Conservation (phyloP, 345 rosid species). For the Eucalyptus paniculata region DNA sequence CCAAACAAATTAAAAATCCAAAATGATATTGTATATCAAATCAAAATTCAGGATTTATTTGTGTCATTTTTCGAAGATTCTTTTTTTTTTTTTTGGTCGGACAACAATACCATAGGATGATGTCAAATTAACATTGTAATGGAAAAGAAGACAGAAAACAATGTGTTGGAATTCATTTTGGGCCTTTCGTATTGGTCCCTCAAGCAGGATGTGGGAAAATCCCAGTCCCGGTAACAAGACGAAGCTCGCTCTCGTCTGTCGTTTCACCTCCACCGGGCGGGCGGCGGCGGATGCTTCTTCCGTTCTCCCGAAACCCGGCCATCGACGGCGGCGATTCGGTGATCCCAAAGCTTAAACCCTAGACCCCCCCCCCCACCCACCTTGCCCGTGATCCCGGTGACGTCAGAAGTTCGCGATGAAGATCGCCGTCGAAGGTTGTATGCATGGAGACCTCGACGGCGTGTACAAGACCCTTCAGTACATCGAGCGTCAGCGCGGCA, state of each 20-base stretch:
- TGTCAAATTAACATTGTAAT: not conserved
- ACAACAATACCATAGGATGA: not conserved
- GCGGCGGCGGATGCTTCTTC: not conserved
- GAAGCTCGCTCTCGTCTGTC: not conserved
- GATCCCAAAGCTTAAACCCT: not conserved
- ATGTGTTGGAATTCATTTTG: not conserved
- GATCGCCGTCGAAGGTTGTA: constrained; percentile 96
- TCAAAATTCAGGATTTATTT: not conserved
- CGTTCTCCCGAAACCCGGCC: not conserved
- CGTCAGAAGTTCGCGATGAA: constrained; percentile 23
- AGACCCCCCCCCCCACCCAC: no score
- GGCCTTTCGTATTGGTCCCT: not conserved
- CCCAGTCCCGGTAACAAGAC: not conserved
- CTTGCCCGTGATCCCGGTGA: not conserved
- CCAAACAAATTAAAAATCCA: fast-evolving
- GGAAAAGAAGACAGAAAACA: not conserved
- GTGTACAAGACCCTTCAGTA: constrained; percentile 59
- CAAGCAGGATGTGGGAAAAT: not conserved
- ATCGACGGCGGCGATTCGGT: not conserved
- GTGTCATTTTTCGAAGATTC: not conserved
- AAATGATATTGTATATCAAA: fast-evolving
- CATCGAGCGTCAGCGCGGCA: constrained; percentile 35
- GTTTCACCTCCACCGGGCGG: not conserved
- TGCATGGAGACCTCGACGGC: constrained; percentile 91
- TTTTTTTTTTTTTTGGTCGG: no score